These are phyloP conservation scores for Populus euphratica DNA, from an alignment of 345 rosid species.

Conservation along the genomic window DNA sequence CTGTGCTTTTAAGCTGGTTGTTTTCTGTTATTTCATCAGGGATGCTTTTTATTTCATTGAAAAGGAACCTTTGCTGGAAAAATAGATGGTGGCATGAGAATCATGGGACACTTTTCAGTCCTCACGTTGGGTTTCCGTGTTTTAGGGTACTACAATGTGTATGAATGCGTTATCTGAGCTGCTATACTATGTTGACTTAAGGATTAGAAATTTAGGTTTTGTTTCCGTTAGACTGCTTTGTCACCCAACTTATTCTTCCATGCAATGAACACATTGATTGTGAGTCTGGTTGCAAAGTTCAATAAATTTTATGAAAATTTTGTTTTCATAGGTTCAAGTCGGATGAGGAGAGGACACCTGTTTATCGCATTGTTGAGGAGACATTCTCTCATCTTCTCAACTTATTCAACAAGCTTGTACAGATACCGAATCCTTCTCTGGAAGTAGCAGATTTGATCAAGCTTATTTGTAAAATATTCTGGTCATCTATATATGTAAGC, in stretches of 20 bases:
- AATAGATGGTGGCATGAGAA: background rate
- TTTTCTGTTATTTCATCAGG: background rate
- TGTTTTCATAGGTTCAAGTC: slow-evolving; percentile 79
- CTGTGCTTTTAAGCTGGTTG: background rate
- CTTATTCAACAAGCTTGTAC: slow-evolving; percentile 78
- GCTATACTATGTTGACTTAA: background rate
- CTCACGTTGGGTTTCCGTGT: background rate
- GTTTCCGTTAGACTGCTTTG: background rate
- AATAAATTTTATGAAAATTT: background rate
- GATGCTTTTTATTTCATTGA: background rate
- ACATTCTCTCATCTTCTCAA: slow-evolving; percentile 77
- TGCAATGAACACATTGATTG: background rate
- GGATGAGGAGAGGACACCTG: slow-evolving; percentile 91
- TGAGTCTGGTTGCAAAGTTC: background rate
- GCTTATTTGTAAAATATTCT: slow-evolving; percentile 96
- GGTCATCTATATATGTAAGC: slow-evolving; percentile 97
- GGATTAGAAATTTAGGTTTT: background rate
- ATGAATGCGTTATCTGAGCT: background rate
- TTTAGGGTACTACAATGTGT: too few species aligned
- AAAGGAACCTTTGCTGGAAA: background rate
- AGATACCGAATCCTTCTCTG: slow-evolving; percentile 70
- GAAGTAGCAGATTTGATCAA: slow-evolving; percentile 91
- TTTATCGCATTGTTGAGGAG: slow-evolving; percentile 75
- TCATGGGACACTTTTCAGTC: background rate
- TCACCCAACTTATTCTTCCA: background rate